Evolutionary conservation across 805 yeast genomes (phyloP).

Genomic region (Phaffomyces antillensis): DNA sequence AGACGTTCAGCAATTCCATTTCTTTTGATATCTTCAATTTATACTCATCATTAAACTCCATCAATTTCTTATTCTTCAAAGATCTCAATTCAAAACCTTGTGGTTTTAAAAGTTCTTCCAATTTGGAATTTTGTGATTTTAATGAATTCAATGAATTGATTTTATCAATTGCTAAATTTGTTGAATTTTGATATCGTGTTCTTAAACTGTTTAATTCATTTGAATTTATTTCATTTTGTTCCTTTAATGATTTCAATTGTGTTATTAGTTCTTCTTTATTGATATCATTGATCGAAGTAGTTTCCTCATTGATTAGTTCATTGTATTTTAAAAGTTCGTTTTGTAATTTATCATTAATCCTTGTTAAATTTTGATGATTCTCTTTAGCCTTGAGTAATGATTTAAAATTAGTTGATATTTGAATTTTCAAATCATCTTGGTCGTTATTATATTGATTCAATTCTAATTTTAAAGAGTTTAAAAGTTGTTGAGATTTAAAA

Average conservation of each 20-base stretch:
- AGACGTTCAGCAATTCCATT: conserved; percentile 12
- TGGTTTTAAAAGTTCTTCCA: conserved; percentile 28
- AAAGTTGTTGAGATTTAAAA: conserved; percentile 7
- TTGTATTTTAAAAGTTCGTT: conserved; percentile 15
- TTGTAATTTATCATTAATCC: conserved; percentile 15
- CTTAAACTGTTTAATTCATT: conserved; percentile 22
- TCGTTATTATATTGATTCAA: conserved; percentile 34
- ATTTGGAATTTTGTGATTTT: conserved; percentile 19
- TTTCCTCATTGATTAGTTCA: conserved; percentile 1
- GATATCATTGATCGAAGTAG: too few relatives aligned
- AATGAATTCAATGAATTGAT: conserved; percentile 24
- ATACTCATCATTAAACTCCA: not conserved
- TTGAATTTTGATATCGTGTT: conserved; percentile 35
- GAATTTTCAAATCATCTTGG: conserved; percentile 32
- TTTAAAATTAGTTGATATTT: conserved; percentile 37
- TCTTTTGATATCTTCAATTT: conserved; percentile 9
- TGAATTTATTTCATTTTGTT: conserved; percentile 19
- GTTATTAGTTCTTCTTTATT: conserved; percentile 22
- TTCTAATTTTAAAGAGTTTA: conserved; percentile 25
- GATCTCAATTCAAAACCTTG: conserved; percentile 26
- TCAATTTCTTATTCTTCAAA: conserved; percentile 9
- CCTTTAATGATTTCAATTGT: conserved; percentile 8
- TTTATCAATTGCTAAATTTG: conserved; percentile 41
- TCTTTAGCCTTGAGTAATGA: conserved; percentile 16
- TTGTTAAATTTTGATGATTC: conserved; percentile 9